Base-by-base conservation (phyloP, 306 rosid species). In the Malus asiatica region DNA sequence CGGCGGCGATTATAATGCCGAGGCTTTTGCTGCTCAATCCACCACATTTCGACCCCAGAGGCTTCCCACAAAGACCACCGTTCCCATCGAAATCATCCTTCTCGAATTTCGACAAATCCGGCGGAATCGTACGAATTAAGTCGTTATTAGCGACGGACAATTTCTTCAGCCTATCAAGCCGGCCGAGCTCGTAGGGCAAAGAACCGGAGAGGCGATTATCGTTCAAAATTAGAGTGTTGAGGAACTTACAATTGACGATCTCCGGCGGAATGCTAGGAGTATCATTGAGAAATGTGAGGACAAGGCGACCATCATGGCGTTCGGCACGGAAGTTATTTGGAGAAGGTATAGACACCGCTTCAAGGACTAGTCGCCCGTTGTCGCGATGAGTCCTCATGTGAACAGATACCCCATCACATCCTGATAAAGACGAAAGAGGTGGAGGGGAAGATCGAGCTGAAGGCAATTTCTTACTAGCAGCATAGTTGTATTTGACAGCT, bases 241-340 rank as follows among this genome's bases (percentile, higher is more conserved):
- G 46, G 48, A 85, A 88, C 86, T 80, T 83, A 66, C 91, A 88
- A 35, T 88, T 75, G 13, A 73, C 87, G 42, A 88, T 82, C 86
- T 85, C 86, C 52, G 86, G 81, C 19, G 91, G 89, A 33, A 88
- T 85, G 45, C n/a, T n/a, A n/a, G n/a, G n/a, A n/a, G n/a, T n/a
- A n/a, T n/a, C n/a, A n/a, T n/a, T n/a, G n/a, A n/a, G n/a, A n/a
- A n/a, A n/a, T n/a, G n/a, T n/a, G n/a, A n/a, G n/a, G n/a, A n/a
- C n/a, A n/a, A n/a, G n/a, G n/a, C n/a, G n/a, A n/a, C n/a, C n/a
- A n/a, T n/a, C n/a, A n/a, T n/a, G n/a, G n/a, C n/a, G n/a, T n/a
- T n/a, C n/a, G n/a, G n/a, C n/a, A n/a, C n/a, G n/a, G n/a, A n/a
- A n/a, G n/a, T n/a, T n/a, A n/a, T n/a, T n/a, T n/a, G n/a, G n/a